phyloP scores from a whole-genome alignment of 2,329 filamentous ascomycete genomes.

The Chaetomium sp. region DNA sequence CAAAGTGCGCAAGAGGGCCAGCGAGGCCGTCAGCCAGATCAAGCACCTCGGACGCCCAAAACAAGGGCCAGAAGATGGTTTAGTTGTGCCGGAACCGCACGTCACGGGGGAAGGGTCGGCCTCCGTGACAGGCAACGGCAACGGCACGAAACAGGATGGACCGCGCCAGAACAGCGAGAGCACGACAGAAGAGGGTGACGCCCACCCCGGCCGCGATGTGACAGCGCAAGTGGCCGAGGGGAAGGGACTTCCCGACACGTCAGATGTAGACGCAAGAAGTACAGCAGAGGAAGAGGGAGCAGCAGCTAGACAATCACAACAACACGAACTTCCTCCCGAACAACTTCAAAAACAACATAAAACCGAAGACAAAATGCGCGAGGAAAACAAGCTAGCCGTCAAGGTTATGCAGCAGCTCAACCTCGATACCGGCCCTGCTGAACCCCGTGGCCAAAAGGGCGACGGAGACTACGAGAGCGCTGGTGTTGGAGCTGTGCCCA shows the following conservation, averaged over 20 bases:
- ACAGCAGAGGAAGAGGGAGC: not conserved
- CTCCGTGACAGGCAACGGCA: not conserved
- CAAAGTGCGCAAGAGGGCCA: slow-evolving; percentile 18
- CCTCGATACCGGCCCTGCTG: slow-evolving; percentile 3
- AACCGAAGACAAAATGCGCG: slow-evolving; percentile 8
- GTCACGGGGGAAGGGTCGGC: not conserved
- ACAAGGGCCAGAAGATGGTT: slow-evolving; percentile 5
- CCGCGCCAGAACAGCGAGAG: too few species aligned
- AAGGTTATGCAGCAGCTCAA: slow-evolving; percentile 14
- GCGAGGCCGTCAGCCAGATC: slow-evolving; percentile 11
- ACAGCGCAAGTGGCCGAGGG: too few species aligned
- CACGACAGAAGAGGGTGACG: too few species aligned
- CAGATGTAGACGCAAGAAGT: not conserved
- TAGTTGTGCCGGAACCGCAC: not conserved
- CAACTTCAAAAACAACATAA: not conserved
- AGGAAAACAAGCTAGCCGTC: slow-evolving; percentile 12
- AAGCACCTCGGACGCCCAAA: not conserved
- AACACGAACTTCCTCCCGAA: not conserved
- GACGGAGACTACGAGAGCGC: not conserved
- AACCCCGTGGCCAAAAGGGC: slow-evolving; percentile 15
- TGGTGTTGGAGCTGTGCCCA: not conserved
- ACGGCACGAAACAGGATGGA: not conserved
- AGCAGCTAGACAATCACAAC: not conserved
- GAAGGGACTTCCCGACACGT: too few species aligned
- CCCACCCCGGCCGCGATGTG: too few species aligned